Evolutionary conservation across 768 basidiomycete genomes (phyloP).

Genomic region (Rhodocollybia butyracea): DNA sequence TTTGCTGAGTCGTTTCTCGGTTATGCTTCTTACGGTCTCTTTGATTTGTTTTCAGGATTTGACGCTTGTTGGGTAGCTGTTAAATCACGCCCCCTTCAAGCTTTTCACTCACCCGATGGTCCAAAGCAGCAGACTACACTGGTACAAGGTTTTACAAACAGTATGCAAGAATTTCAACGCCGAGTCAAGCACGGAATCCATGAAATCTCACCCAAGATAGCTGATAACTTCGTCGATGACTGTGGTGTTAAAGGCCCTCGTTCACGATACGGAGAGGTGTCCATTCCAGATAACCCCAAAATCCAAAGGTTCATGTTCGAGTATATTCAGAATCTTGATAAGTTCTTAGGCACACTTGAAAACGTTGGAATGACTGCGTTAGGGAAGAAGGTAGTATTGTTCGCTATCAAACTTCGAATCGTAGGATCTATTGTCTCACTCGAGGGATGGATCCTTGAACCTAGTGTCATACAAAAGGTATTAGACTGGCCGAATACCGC

Average conservation of each 20-base stretch:
- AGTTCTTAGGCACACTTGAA: neutral
- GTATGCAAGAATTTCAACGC: conserved; percentile 5
- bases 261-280: conserved; percentile 18
- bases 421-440: conserved; percentile 1
- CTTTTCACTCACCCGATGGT: conserved; percentile 8
- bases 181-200: neutral
- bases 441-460: conserved; percentile 9
- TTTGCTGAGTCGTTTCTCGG: conserved; percentile 1
- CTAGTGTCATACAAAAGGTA: too few relatives aligned
- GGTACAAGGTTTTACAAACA: conserved; percentile 11
- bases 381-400: neutral
- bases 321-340: conserved; percentile 12
- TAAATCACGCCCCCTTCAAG: conserved; percentile 7
- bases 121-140: conserved; percentile 11
- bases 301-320: conserved; percentile 29
- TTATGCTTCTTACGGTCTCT: neutral
- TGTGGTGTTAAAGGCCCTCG: conserved; percentile 20
- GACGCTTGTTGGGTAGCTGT: neutral
- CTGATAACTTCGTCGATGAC: conserved; percentile 20
- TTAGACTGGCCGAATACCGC: too few relatives aligned
- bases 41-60: neutral
- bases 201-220: neutral
- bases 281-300: conserved; percentile 18
- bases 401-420: neutral
- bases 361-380: neutral